Percentiles rank a stretch among this genome's conserved stretches.
Conservation (phyloP, 2,329 filamentous ascomycete genomes). For the Cladophialophora chaetospira region DNA sequence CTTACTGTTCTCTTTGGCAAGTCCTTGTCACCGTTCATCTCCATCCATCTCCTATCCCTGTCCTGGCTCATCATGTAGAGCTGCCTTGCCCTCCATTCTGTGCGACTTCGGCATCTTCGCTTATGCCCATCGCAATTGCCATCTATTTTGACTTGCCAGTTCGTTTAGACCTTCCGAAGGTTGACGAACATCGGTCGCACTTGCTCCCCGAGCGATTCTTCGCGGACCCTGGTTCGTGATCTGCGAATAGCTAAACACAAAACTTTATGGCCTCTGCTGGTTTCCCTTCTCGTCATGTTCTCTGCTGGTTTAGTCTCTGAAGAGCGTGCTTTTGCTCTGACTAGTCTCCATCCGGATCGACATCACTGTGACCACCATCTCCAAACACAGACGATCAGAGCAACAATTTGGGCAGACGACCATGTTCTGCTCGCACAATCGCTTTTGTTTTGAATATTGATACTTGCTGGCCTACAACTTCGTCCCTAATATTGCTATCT, state of each 20-base stretch:
- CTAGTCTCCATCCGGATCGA: neutral
- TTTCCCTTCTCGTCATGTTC: too few species aligned
- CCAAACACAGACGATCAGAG: neutral
- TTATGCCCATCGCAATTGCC: neutral
- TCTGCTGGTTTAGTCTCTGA: neutral
- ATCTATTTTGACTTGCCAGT: slow-evolving; percentile 8
- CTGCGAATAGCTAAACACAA: neutral
- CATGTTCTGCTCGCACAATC: neutral
- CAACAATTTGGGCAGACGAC: neutral
- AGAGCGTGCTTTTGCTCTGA: neutral
- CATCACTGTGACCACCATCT: neutral
- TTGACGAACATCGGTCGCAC: neutral
- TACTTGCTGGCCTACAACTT: neutral
- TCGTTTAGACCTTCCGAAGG: slow-evolving; percentile 4
- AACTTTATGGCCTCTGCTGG: too few species aligned
- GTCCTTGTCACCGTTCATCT: neutral
- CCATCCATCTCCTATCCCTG: slow-evolving; percentile 2
- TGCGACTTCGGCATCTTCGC: slow-evolving; percentile 3
- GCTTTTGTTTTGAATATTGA: neutral
- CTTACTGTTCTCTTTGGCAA: too few species aligned
- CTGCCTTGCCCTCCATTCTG: slow-evolving; percentile 1
- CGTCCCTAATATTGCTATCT: neutral
- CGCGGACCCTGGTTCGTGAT: neutral
- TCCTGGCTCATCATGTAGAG: neutral
- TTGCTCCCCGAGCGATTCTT: neutral